Evolutionary conservation across 2,329 filamentous ascomycete species (phyloP).

Genomic region (Ophiostoma novo-ulmi): DNA sequence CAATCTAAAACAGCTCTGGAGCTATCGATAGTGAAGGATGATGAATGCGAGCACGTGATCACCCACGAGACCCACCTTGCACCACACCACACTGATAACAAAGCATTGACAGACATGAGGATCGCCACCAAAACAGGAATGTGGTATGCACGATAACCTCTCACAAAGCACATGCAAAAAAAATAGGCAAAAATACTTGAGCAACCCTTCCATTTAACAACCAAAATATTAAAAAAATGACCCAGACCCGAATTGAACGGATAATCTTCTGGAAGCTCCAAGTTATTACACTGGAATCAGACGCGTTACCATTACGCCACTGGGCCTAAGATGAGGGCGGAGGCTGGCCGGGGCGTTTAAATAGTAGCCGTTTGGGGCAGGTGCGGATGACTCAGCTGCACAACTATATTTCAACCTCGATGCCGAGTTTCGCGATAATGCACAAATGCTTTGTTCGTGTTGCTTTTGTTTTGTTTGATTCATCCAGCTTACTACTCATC

Average conservation of each 20-base stretch:
- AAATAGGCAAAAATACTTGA: background rate
- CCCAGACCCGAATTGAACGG: slow-evolving; percentile 26
- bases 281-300: slow-evolving; percentile 23
- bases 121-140: background rate
- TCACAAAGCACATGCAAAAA: background rate
- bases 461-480: too few species aligned
- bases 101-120: background rate
- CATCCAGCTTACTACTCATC: background rate
- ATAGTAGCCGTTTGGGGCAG: slow-evolving; percentile 8
- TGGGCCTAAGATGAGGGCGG: slow-evolving; percentile 15
- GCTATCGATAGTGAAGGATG: slow-evolving; percentile 1
- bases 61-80: background rate
- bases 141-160: background rate
- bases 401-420: background rate
- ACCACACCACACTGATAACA: too few species aligned
- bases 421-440: background rate
- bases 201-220: background rate
- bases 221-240: slow-evolving; percentile 16
- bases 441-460: background rate
- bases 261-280: slow-evolving; percentile 25
- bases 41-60: background rate
- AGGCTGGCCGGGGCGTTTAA: background rate
- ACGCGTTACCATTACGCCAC: slow-evolving; percentile 26
- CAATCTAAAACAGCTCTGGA: slow-evolving; percentile 22
- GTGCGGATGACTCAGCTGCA: background rate